Conservation (phyloP, 2,329 filamentous ascomycete species). For the Rasamsonia emersonii region DNA sequence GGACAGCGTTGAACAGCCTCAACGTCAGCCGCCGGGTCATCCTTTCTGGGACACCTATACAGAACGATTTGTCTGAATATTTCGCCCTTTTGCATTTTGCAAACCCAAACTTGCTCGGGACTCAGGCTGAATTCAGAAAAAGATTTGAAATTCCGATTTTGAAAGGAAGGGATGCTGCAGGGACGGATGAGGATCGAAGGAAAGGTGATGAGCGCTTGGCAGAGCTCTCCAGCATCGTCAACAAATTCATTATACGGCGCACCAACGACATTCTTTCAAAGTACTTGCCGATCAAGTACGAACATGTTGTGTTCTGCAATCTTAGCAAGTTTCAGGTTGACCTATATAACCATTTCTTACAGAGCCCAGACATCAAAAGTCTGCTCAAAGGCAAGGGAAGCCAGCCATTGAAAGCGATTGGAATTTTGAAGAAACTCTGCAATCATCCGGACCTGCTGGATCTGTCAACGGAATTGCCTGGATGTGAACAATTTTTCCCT, state of each 20-base stretch:
- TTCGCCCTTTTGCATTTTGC: conserved; percentile 94
- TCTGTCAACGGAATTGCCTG: conserved; percentile 72
- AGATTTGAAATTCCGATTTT: conserved; percentile 89
- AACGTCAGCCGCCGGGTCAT: conserved; percentile 91
- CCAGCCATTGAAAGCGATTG: conserved; percentile 92
- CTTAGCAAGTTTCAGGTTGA: conserved; percentile 85
- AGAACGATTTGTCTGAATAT: conserved; percentile 97
- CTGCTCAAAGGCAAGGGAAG: conserved; percentile 88
- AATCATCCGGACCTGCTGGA: conserved; percentile 94
- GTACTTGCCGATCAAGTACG: conserved; percentile 95
- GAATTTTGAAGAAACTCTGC: conserved; percentile 94
- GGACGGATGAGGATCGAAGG: conserved; percentile 70
- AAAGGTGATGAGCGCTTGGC: conserved; percentile 74
- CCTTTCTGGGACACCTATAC: conserved; percentile 91
- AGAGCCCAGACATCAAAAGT: conserved; percentile 87
- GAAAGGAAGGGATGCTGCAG: conserved; percentile 81
- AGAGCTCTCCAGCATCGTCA: conserved; percentile 77
- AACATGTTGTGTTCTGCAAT: conserved; percentile 97
- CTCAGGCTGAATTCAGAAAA: conserved; percentile 84
- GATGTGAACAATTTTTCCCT: conserved; percentile 72
- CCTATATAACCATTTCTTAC: conserved; percentile 95
- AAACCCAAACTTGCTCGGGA: conserved; percentile 85
- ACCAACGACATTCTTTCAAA: conserved; percentile 98
- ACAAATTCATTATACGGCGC: conserved; percentile 96
- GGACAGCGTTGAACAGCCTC: conserved; percentile 78